These are phyloP conservation scores for Flaveria ramosissima DNA, from an alignment of 129 eudicot species.

Conservation along the genomic window DNA sequence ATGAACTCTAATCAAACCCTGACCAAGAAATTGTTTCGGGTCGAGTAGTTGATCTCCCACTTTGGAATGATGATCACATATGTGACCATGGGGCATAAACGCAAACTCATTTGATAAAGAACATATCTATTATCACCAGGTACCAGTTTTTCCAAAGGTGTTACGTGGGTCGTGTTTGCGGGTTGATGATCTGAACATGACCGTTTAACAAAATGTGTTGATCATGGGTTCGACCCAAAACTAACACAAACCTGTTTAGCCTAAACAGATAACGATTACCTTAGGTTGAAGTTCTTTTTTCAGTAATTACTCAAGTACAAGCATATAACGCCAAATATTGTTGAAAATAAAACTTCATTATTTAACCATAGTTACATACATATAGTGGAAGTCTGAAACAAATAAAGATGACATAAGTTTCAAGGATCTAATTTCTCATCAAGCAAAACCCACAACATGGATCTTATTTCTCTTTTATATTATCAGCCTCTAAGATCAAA, in stretches of 20 bases:
- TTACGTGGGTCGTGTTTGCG: background rate
- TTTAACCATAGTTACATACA: constrained; percentile 27
- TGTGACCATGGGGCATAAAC: background rate
- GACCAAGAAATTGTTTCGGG: constrained; percentile 1
- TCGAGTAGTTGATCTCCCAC: background rate
- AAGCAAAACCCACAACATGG: constrained; percentile 23
- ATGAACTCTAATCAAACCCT: background rate
- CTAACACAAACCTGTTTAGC: background rate
- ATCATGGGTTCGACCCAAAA: background rate
- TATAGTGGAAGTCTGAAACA: background rate
- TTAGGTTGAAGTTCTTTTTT: background rate
- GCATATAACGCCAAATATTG: background rate
- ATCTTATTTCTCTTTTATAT: constrained; percentile 27
- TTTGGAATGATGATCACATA: constrained; percentile 2
- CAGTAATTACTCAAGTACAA: constrained; percentile 1
- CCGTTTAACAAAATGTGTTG: background rate
- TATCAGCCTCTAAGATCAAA: background rate
- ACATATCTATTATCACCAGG: background rate
- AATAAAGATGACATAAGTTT: constrained; percentile 13
- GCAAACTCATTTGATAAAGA: background rate
- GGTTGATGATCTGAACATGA: background rate
- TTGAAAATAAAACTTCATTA: constrained; percentile 5
- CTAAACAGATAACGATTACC: background rate
- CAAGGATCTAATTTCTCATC: constrained; percentile 14
- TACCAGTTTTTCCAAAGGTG: background rate